phyloP scores from a whole-genome alignment of 495 filamentous ascomycete genomes.

The Hyphodiscus hymeniophilus region DNA sequence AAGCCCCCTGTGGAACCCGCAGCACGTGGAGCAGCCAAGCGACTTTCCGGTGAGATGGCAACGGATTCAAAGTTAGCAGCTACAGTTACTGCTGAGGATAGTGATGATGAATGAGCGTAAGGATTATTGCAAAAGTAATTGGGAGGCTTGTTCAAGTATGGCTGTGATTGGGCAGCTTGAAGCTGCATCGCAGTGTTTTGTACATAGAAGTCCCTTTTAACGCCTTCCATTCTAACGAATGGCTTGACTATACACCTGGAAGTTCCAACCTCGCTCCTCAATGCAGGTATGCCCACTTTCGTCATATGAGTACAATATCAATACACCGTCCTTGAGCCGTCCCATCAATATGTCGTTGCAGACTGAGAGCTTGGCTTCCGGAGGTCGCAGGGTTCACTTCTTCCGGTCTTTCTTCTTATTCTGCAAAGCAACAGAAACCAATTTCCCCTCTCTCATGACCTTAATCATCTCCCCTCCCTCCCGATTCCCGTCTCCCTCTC shows the following conservation, averaged over 20 bases:
- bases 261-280: too few species aligned
- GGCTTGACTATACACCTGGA: neutral
- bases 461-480: conserved; percentile 5
- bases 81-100: conserved; percentile 30
- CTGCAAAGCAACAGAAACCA: conserved; percentile 26
- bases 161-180: neutral
- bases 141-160: neutral
- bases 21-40: conserved; percentile 15
- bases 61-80: conserved; percentile 25
- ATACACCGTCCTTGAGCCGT: conserved; percentile 1
- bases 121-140: neutral
- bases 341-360: too few species aligned
- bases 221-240: neutral
- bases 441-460: conserved; percentile 18
- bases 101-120: conserved; percentile 25
- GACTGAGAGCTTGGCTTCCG: too few species aligned
- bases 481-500: conserved; percentile 6
- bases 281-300: too few species aligned
- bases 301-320: conserved; percentile 1
- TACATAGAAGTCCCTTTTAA: conserved; percentile 18
- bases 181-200: conserved; percentile 13
- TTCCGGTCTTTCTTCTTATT: conserved; percentile 24
- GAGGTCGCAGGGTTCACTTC: too few species aligned
- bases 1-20: conserved; percentile 42
- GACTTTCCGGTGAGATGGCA: conserved; percentile 5